Evolutionary conservation across 1,284 basidiomycete genomes (phyloP).

Genomic region (Leccinum holopus): DNA sequence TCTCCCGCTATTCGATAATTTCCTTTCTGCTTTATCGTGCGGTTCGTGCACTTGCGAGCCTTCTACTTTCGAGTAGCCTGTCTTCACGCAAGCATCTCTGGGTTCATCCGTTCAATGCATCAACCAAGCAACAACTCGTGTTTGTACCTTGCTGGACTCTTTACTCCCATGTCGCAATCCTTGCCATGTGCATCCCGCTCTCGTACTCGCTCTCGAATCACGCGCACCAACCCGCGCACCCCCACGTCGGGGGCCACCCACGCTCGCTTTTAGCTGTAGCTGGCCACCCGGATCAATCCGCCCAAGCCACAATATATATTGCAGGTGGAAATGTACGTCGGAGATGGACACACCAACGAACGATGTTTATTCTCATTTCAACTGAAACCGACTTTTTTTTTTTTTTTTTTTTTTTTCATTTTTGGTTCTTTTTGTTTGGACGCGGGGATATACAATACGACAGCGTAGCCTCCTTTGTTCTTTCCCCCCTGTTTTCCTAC

Average conservation of each 20-base stretch:
- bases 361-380: constrained; percentile 1
- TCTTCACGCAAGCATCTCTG: constrained; percentile 15
- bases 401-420: constrained; percentile 14
- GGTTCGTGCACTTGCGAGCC: constrained; percentile 20
- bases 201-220: neutral
- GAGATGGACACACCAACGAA: constrained; percentile 28
- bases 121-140: constrained; percentile 17
- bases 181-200: constrained; percentile 13
- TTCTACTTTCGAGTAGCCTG: constrained; percentile 23
- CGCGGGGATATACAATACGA: constrained; percentile 31
- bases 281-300: constrained; percentile 7
- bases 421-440: constrained; percentile 16
- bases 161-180: constrained; percentile 17
- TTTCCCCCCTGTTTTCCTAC: constrained; percentile 8
- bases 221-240: constrained; percentile 2
- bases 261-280: constrained; percentile 22
- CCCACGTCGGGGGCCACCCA: constrained; percentile 14
- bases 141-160: constrained; percentile 28
- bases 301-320: constrained; percentile 23
- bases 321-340: constrained; percentile 29
- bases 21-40: constrained; percentile 25
- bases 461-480: constrained; percentile 23
- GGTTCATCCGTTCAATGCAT: constrained; percentile 30
- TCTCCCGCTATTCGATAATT: constrained; percentile 34
- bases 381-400: constrained; percentile 11